Conservation (phyloP, 306 rosid species). For the Aeschynomene evenia region DNA sequence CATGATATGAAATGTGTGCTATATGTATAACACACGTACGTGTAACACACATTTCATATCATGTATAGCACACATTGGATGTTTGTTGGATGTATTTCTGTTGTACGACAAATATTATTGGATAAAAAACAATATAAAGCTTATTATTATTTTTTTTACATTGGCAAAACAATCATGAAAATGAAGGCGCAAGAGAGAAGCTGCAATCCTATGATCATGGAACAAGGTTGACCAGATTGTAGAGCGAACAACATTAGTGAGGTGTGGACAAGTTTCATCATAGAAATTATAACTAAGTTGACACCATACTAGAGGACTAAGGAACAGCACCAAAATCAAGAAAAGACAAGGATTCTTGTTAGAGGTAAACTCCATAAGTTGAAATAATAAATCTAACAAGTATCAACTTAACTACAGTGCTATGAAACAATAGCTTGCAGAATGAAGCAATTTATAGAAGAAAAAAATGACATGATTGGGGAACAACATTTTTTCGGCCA, state of each 20-base stretch:
- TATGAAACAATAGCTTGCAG: conserved; percentile 16
- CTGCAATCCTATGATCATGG: conserved; percentile 62
- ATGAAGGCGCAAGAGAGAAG: conserved; percentile 80
- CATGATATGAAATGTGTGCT: too few species aligned
- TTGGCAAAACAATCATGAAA: conserved; percentile 72
- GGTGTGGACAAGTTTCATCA: conserved; percentile 51
- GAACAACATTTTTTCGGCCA: too few species aligned
- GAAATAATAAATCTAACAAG: background rate
- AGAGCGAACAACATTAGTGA: conserved; percentile 34
- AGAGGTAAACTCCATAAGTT: conserved; percentile 29
- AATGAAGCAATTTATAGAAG: conserved; percentile 24
- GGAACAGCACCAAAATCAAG: conserved; percentile 40
- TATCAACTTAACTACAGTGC: background rate
- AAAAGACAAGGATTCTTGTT: conserved; percentile 22
- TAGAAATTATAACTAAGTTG: conserved; percentile 61
- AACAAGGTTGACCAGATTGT: conserved; percentile 47
- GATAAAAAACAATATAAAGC: too few species aligned
- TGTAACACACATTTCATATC: too few species aligned
- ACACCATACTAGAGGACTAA: conserved; percentile 38
- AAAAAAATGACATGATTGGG: too few species aligned
- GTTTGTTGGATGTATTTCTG: too few species aligned
- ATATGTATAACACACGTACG: too few species aligned
- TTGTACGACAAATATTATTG: too few species aligned
- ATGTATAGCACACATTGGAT: too few species aligned
- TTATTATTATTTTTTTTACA: conserved; percentile 46